Evolutionary conservation across 2,329 filamentous ascomycete genomes (phyloP).

Genomic region (Penicillium fuscoglaucum): DNA sequence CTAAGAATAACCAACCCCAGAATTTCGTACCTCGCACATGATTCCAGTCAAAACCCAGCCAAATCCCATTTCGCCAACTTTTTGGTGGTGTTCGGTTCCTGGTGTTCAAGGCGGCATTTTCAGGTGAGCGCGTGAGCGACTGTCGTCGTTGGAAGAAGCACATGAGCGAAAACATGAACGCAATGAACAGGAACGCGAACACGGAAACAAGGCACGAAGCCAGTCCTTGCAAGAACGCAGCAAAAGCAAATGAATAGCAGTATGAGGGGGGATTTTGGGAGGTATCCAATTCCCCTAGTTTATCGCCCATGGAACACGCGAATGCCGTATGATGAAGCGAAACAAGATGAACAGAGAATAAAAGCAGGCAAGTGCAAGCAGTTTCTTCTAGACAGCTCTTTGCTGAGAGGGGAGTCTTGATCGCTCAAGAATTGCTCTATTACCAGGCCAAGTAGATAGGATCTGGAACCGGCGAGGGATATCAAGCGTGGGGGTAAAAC

Average conservation of each 20-base stretch:
- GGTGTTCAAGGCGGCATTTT: neutral
- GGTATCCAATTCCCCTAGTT: constrained; percentile 3
- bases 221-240: constrained; percentile 20
- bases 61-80: neutral
- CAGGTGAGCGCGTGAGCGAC: neutral
- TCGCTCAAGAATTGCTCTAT: constrained; percentile 22
- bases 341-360: constrained; percentile 6
- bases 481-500: constrained; percentile 21
- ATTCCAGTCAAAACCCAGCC: neutral
- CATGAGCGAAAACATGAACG: constrained; percentile 5
- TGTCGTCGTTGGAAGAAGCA: neutral
- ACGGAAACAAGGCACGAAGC: constrained; percentile 34
- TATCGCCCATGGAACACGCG: neutral
- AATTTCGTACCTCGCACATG: neutral
- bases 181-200: constrained; percentile 6
- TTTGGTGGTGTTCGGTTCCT: neutral
- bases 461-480: constrained; percentile 22
- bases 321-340: constrained; percentile 8
- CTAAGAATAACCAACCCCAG: neutral
- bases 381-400: constrained; percentile 21
- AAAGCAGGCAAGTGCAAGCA: constrained; percentile 1
- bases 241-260: constrained; percentile 10
- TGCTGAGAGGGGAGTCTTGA: constrained; percentile 11
- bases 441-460: constrained; percentile 12
- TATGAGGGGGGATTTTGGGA: constrained; percentile 2